Evolutionary conservation across 164 flowering plant genomes (phyloP), one percentile per base, ranked within the genome.

Genomic region (Stephania cephalantha): DNA sequence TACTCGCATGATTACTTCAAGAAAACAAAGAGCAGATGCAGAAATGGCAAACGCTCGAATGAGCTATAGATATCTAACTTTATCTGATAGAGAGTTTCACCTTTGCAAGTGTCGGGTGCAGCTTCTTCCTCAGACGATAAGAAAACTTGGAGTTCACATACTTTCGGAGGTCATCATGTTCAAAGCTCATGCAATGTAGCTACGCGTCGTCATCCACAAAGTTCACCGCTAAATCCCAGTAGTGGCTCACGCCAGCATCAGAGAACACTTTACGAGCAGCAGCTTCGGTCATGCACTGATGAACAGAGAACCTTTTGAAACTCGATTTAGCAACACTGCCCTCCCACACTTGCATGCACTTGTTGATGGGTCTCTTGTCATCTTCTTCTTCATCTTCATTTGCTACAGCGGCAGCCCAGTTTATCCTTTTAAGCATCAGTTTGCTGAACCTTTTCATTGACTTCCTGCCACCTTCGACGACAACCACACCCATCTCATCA

Each of bases 181-280:
- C n/a, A 61, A 5, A 61, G 25, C 0, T 61, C 65, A 61, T 61
- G 1, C 8, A 61, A 5, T 22, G 2, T 18, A 58, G 22, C 79
- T 61, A 85, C 5, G 78, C 48, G 52, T 86, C 73, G 66, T 90
- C 97, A 4, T 86, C 65, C 20, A 22, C 44, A 72, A 83, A 91
- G 73, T 90, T 91, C 17, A 85, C 84, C 0, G 97, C 89, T 20
- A 90, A 86, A 78, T 93, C 97, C 99, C 99, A 95, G 78, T 93
- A 95, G 79, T 95, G 98, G 71, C 65, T 87, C 61, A 95, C 98
- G 22, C 99, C 99, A 68, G 95, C 95, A 89, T 95, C 99, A 52
- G 90, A 68, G 55, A 91, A 90, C 50, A 86, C 80, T 68, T 92
- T 95, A 17, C 89, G 81, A 0, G 94, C 98, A 79, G 97, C 99